Conservation (phyloP, 2,329 filamentous ascomycete genomes). For the Pezicula carpinea region DNA sequence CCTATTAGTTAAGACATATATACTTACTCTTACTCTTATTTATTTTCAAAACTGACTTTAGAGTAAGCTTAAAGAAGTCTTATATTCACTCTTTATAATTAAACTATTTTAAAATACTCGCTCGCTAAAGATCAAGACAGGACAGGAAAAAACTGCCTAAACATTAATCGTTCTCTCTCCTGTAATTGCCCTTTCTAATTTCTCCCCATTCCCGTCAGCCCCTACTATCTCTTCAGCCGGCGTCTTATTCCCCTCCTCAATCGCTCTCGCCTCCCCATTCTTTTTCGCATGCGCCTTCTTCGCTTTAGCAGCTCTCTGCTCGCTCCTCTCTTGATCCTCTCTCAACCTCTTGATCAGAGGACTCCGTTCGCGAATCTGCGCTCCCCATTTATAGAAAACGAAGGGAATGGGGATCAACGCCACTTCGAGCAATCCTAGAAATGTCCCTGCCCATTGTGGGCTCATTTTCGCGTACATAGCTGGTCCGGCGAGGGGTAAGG, state of each 20-base stretch:
- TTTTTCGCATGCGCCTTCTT: constrained; percentile 9
- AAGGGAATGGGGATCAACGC: constrained; percentile 74
- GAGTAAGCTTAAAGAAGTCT: too few relatives aligned
- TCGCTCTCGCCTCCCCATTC: constrained; percentile 7
- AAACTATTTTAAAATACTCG: too few relatives aligned
- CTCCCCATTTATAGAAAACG: constrained; percentile 65
- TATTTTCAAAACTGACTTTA: too few relatives aligned
- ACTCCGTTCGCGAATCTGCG: constrained; percentile 47
- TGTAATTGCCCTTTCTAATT: neutral
- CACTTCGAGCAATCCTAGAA: constrained; percentile 70
- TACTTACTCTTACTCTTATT: too few relatives aligned
- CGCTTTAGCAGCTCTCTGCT: constrained; percentile 17
- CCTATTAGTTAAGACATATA: too few relatives aligned
- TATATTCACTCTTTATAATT: too few relatives aligned
- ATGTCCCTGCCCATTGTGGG: constrained; percentile 73
- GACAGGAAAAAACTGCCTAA: too few relatives aligned
- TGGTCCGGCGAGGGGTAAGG: constrained; percentile 69
- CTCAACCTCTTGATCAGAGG: constrained; percentile 35
- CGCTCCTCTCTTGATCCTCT: constrained; percentile 26
- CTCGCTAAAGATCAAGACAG: too few relatives aligned
- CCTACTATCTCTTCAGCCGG: constrained; percentile 1
- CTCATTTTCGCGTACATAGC: constrained; percentile 66
- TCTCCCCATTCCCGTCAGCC: neutral
- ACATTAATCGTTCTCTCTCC: neutral
- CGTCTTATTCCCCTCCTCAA: constrained; percentile 6